Base-by-base conservation (phyloP, 768 basidiomycete genomes). In the Neoboletus magnificus region DNA sequence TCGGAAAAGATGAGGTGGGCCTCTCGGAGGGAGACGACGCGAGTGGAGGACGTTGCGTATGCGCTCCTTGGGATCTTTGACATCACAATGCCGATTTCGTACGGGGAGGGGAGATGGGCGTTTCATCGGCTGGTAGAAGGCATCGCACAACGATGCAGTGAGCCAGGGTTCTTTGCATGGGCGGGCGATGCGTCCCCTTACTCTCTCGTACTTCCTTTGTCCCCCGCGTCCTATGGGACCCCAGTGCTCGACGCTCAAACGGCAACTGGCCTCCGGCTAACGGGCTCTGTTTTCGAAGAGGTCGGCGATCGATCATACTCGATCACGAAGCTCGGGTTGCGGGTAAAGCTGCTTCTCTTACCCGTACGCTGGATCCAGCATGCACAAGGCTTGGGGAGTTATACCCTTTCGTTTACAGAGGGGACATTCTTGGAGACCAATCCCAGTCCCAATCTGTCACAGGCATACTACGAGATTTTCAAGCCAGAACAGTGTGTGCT, bases 121-220 rank as follows among this genome's bases (percentile, higher is more conserved):
- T 61, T 61, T 30, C 47, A 61, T 39, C 48, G 60, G 29, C 13
- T 61, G 50, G 27, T 52, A 37, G 54, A 49, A 33, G 37, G 42
- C 15, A 56, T 61, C 23, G 33, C 42, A 20, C 60, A 56, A 25
- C 44, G 27, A 8, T 52, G 60, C n/a, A 51, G 36, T 7, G 60
- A 61, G 2, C 50, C 54, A 12, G 60, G 60, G 15, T 50, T 61
- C 51, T 61, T 63, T 20, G 58, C 56, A 18, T 61, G 67, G 55
- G 45, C 50, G 0, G 66, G 63, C 33, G 45, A 55, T 13, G 35
- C 48, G 4, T 60, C 59, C 3, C 52, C 48, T 23, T 60, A 60
- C 25, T 58, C 57, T 39, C 48, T 58, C 5, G 48, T 58, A 0
- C 48, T 55, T 20, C 59, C 59, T 29, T 30, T 22, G 9, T 60